Conservation (phyloP, 495 filamentous ascomycete genomes). For the Chaetomidium leptoderma region DNA sequence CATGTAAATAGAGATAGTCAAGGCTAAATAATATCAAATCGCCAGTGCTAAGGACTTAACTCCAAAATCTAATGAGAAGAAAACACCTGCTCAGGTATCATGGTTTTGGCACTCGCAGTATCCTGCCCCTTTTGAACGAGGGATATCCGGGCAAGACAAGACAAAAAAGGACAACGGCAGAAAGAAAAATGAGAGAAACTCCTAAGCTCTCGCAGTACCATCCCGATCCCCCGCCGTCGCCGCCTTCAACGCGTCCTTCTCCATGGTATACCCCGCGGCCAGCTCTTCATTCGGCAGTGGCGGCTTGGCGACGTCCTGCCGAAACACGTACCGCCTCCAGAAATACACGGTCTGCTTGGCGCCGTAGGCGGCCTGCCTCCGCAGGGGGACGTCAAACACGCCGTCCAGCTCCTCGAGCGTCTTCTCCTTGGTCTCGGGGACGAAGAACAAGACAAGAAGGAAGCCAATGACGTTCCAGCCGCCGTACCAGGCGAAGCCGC, state of each 20-base stretch:
- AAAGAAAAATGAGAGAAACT: no score
- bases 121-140: no score
- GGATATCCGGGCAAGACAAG: no score
- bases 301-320: slow-evolving; percentile 48
- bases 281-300: slow-evolving; percentile 64
- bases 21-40: no score
- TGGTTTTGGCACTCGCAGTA: no score
- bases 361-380: slow-evolving; percentile 62
- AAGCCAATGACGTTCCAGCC: slow-evolving; percentile 60
- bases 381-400: slow-evolving; percentile 68
- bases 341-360: slow-evolving; percentile 59
- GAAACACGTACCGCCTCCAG: slow-evolving; percentile 62
- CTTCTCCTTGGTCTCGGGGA: slow-evolving; percentile 65
- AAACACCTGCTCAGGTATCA: no score
- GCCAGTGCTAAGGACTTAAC: no score
- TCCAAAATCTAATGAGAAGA: no score
- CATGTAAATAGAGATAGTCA: no score
- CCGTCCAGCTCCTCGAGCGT: slow-evolving; percentile 77
- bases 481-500: slow-evolving; percentile 58
- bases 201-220: not conserved
- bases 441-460: slow-evolving; percentile 60
- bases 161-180: no score
- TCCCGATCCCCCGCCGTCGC: not conserved
- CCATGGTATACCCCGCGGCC: slow-evolving; percentile 48
- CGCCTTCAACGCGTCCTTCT: slow-evolving; percentile 11